Percentiles rank a stretch among this genome's conserved stretches.
Evolutionary conservation across 1,139 yeast genomes (phyloP).

Genomic region (Meyerozyma carpophila): DNA sequence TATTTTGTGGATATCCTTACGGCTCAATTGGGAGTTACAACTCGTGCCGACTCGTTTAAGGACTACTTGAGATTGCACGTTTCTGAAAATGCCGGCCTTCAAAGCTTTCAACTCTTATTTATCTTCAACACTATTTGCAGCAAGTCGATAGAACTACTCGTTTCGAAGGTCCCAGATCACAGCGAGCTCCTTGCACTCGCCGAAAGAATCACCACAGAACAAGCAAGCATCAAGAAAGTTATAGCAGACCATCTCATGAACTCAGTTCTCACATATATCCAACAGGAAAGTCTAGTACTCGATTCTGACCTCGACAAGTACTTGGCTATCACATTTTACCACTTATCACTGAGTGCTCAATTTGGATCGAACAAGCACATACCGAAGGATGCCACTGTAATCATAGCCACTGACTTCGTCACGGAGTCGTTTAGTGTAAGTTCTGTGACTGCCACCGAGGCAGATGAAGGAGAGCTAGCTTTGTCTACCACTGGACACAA

Average conservation of each 20-base stretch:
- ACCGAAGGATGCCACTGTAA: slow-evolving; percentile 16
- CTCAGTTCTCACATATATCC: slow-evolving; percentile 13
- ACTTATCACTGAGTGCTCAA: slow-evolving; percentile 8
- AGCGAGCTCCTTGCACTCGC: slow-evolving; percentile 1
- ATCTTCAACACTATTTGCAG: slow-evolving; percentile 21
- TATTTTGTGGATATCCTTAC: slow-evolving; percentile 7
- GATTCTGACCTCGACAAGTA: slow-evolving; percentile 22
- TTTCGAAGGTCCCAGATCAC: slow-evolving; percentile 1
- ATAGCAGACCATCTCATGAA: slow-evolving; percentile 15
- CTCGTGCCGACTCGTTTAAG: slow-evolving; percentile 7
- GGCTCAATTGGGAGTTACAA: neutral
- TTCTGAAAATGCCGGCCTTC: slow-evolving; percentile 12
- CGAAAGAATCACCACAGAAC: slow-evolving; percentile 10
- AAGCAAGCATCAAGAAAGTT: slow-evolving; percentile 9
- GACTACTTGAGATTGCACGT: slow-evolving; percentile 15
- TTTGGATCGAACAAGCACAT: slow-evolving; percentile 4
- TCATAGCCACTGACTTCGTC: slow-evolving; percentile 22
- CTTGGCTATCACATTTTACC: slow-evolving; percentile 18
- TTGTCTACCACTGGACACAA: slow-evolving; percentile 28
- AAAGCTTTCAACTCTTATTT: slow-evolving; percentile 21
- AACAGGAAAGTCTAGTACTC: slow-evolving; percentile 1
- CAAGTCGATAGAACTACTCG: slow-evolving; percentile 10
- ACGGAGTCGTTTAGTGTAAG: slow-evolving; percentile 22
- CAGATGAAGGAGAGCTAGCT: slow-evolving; percentile 12
- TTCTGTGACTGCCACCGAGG: slow-evolving; percentile 9